Base-by-base conservation (phyloP, 2,329 filamentous ascomycete genomes). In the Emmonsia crescens region DNA sequence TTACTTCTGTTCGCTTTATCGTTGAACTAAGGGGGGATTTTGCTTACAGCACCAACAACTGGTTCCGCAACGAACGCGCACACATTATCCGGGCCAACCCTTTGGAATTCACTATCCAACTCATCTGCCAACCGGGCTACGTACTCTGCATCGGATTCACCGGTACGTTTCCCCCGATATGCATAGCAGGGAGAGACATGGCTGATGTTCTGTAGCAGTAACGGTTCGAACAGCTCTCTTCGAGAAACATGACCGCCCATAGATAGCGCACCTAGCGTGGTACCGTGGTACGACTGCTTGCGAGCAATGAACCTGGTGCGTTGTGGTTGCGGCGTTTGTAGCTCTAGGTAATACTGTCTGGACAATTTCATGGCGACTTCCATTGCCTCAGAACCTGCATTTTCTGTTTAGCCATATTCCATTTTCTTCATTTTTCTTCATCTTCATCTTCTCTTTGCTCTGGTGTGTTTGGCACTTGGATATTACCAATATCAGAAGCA, bases 51-150 rank as follows among this genome's bases (percentile, higher is more conserved):
- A 2, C 88, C 87, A 16, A 88, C 87, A 1, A 92, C 80, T 0
- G 88, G 85, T 72, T 92, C 89, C 1, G 86, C 85, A 29, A 91
- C 79, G 68, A 92, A 90, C 0, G 85, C 88, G 60, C 84, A 87
- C 0, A 91, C 85, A 0, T 78, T 87, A 0, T 84, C 78, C 0
- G 87, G 82, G 0, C 87, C 88, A 0, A 89, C 70, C 1, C 79
- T 74, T 62, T 81, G 77, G 64, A 92, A 89, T 65, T 89, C 85
- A 1, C 74, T 77, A 8, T 90, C 87, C 1, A 93, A 76, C 69
- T 91, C 87, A 3, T 79, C 71, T 0, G 83, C 82, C 10, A 90
- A 77, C 21, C 85, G 78, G 1, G 72, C 69, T 0, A 89, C 82
- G 62, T 89, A 91, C 0, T 80, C 76, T 1, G 77, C 76, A 36